These are phyloP conservation scores for Juncus inflexus DNA, from an alignment of 176 grass and related monocot species.

Conservation along the genomic window DNA sequence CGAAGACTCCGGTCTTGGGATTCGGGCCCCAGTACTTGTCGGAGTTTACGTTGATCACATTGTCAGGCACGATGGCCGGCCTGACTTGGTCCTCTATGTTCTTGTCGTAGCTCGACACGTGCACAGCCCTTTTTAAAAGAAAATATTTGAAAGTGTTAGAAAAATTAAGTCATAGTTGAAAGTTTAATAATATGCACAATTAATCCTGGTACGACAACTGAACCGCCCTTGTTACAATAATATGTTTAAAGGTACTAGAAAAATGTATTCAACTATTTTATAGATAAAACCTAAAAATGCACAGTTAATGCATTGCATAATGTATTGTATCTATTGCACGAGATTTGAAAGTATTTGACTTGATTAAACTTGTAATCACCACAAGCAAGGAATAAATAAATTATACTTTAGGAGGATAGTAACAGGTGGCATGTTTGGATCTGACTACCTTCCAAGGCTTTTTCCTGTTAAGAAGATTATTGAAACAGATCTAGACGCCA, in stretches of 20 bases:
- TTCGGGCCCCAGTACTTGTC: constrained; percentile 92
- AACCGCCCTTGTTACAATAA: too few species aligned
- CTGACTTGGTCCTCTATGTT: constrained; percentile 80
- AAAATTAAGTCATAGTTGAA: too few species aligned
- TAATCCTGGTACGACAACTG: too few species aligned
- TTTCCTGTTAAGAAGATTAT: not conserved
- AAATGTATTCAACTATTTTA: too few species aligned
- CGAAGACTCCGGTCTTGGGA: constrained; percentile 86
- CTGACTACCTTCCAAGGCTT: not conserved
- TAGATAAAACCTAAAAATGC: too few species aligned
- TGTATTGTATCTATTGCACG: too few species aligned
- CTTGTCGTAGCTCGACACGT: constrained; percentile 85
- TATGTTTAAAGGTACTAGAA: too few species aligned
- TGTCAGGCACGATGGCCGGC: constrained; percentile 70
- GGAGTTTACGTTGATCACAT: constrained; percentile 68
- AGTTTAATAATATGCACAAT: too few species aligned
- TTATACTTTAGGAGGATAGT: not conserved
- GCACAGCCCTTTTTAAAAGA: constrained; percentile 44
- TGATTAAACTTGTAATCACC: not conserved
- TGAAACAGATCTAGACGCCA: not conserved
- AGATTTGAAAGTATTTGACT: too few species aligned
- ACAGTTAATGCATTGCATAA: too few species aligned
- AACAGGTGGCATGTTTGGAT: not conserved
- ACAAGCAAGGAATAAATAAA: not conserved
- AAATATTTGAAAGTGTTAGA: too few species aligned